These are phyloP conservation scores for Pythium sp. DNA, from an alignment of 352 stramenopile species.

Conservation along the genomic window DNA sequence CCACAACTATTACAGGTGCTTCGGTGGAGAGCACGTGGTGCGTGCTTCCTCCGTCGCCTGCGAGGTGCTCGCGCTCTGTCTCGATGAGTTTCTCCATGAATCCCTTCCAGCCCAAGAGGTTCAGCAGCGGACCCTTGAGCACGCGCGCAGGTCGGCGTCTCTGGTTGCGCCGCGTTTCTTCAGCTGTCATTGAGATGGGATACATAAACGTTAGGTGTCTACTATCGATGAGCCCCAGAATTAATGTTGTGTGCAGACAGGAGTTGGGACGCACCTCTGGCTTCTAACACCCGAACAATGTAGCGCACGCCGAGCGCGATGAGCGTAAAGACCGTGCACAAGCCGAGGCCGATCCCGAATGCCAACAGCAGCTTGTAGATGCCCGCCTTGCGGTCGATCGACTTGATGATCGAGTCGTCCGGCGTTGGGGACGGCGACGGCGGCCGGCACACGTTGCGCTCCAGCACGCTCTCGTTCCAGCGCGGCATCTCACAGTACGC, in stretches of 20 bases:
- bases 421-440: background rate
- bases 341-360: constrained; percentile 5
- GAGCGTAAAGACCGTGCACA: constrained; percentile 8
- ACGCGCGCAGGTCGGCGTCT: constrained; percentile 19
- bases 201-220: background rate
- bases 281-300: constrained; percentile 6
- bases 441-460: background rate
- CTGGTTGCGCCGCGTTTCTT: constrained; percentile 9
- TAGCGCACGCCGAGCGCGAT: constrained; percentile 8
- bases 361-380: constrained; percentile 11
- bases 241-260: too few species aligned
- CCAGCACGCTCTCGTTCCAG: constrained; percentile 25
- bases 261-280: background rate
- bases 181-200: background rate
- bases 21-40: background rate
- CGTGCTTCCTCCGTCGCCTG: background rate
- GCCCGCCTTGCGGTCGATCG: background rate
- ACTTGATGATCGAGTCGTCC: background rate
- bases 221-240: too few species aligned
- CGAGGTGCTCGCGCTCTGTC: constrained; percentile 27
- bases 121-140: constrained; percentile 34
- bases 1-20: background rate
- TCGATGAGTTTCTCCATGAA: constrained; percentile 54
- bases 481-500: constrained; percentile 28
- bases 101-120: constrained; percentile 45